Conservation (phyloP, 306 rosid genomes). For the Lathyrus tuberosus region DNA sequence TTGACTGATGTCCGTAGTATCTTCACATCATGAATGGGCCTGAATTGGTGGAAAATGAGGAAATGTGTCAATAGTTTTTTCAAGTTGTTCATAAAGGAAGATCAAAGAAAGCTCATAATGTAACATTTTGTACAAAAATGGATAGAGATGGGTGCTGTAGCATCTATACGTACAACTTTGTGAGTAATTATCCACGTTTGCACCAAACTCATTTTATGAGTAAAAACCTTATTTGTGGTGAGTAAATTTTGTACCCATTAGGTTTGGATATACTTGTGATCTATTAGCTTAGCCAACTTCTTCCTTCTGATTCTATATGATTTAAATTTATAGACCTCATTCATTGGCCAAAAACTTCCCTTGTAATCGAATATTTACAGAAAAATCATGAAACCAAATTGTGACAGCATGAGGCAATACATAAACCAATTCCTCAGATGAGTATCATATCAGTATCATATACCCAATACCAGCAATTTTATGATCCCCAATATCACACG, state of each 20-base stretch:
- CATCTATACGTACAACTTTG: no score
- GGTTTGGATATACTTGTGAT: background rate
- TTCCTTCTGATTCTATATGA: background rate
- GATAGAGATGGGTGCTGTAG: no score
- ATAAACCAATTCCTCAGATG: background rate
- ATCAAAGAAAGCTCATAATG: background rate
- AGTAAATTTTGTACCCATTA: no score
- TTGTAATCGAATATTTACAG: background rate
- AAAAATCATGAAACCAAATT: slow-evolving; percentile 10
- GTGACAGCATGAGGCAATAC: background rate
- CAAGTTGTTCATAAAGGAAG: background rate
- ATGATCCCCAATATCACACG: slow-evolving; percentile 20
- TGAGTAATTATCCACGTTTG: no score
- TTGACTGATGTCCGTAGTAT: slow-evolving; percentile 76
- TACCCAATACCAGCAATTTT: slow-evolving; percentile 17
- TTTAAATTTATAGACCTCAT: slow-evolving; percentile 20
- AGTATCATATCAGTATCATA: slow-evolving; percentile 2
- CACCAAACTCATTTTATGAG: no score
- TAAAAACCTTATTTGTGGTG: no score
- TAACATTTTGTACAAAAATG: no score
- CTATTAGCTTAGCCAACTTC: background rate
- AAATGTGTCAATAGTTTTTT: slow-evolving; percentile 8
- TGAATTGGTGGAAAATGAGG: slow-evolving; percentile 40
- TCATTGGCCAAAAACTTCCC: slow-evolving; percentile 2
- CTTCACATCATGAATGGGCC: slow-evolving; percentile 97